Percentiles rank a stretch among this genome's conserved stretches.
phyloP scores from a whole-genome alignment of 164 flowering plant species.

The Tinospora cordifolia region DNA sequence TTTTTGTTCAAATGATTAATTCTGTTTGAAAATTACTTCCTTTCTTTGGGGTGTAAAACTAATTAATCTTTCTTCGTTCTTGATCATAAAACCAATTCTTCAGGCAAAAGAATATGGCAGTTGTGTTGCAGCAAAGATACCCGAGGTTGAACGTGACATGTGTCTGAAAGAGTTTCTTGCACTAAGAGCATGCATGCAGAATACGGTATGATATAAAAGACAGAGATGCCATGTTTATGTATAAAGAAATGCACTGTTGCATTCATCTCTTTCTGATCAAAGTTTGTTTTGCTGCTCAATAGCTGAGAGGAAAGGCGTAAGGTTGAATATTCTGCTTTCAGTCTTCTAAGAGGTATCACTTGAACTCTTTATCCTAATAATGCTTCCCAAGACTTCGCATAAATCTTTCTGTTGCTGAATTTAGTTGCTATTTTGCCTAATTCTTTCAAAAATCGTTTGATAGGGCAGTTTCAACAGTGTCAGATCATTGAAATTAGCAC shows the following conservation, averaged over 20 bases:
- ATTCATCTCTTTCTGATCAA: not conserved
- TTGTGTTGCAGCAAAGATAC: conserved; percentile 82
- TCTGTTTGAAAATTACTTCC: not conserved
- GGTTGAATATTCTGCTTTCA: not conserved
- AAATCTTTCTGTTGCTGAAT: too few species aligned
- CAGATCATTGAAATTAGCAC: not conserved
- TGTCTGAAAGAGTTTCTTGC: conserved; percentile 81
- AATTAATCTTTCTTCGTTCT: not conserved
- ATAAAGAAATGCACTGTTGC: not conserved
- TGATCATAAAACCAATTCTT: conserved; percentile 1
- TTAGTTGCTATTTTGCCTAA: not conserved
- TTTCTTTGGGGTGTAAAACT: not conserved
- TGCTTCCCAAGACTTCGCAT: not conserved
- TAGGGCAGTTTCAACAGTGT: not conserved
- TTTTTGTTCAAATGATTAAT: too few species aligned
- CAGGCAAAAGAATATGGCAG: conserved; percentile 83
- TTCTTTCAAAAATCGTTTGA: not conserved
- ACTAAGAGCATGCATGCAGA: conserved; percentile 78
- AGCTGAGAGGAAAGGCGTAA: conserved; percentile 29
- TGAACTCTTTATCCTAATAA: not conserved
- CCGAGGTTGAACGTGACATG: conserved; percentile 83
- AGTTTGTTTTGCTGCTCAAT: conserved; percentile 13
- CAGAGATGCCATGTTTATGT: not conserved
- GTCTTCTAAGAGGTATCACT: not conserved
- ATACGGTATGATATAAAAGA: conserved; percentile 34